Percentiles rank a stretch among this genome's conserved stretches.
Evolutionary conservation across 805 yeast species (phyloP).

Genomic region (Starmerella riodocensis): DNA sequence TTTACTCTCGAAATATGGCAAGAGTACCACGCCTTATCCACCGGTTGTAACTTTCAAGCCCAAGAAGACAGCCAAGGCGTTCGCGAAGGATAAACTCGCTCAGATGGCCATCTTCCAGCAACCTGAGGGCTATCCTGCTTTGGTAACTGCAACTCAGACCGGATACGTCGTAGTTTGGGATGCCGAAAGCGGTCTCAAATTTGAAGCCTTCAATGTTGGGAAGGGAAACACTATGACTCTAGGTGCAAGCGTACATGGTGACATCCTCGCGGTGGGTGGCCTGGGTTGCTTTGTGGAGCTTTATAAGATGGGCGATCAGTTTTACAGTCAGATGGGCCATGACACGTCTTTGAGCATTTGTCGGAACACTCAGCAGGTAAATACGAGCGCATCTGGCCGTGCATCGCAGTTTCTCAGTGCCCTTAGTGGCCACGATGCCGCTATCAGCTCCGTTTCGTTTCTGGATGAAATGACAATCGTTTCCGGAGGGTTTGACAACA

Average conservation of each 20-base stretch:
- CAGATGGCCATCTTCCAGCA: conserved; percentile 2
- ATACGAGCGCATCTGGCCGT: background rate
- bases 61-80: background rate
- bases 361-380: too few relatives aligned
- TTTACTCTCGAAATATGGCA: background rate
- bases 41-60: background rate
- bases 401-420: conserved; percentile 8
- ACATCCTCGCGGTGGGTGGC: conserved; percentile 18
- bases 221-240: conserved; percentile 13
- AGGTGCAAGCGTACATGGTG: conserved; percentile 10
- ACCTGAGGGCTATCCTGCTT: background rate
- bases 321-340: conserved; percentile 1
- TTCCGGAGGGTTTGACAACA: conserved; percentile 13
- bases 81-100: background rate
- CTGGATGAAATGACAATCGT: conserved; percentile 5
- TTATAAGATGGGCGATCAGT: conserved; percentile 13
- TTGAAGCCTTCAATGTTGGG: conserved; percentile 16
- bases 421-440: conserved; percentile 13
- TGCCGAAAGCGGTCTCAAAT: conserved; percentile 11
- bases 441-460: conserved; percentile 13
- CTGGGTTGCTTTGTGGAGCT: conserved; percentile 20
- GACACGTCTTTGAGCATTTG: background rate
- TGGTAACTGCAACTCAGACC: conserved; percentile 13
- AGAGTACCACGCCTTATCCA: background rate
- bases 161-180: conserved; percentile 18